These are phyloP conservation scores for Russula griseocarnosa DNA, from an alignment of 768 basidiomycete genomes.

Conservation along the genomic window DNA sequence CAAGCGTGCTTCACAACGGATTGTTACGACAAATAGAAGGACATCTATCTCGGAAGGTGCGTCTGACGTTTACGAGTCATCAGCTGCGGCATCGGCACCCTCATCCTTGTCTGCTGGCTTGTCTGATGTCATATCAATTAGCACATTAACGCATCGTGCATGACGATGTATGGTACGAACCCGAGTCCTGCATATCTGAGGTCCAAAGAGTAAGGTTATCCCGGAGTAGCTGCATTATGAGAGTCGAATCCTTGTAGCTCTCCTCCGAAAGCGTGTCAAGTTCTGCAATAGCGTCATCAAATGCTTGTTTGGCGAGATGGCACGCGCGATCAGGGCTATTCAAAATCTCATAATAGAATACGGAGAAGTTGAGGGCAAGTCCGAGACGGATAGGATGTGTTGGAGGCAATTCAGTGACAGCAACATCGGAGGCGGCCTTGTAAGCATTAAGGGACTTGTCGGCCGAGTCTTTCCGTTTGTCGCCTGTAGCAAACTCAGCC, in stretches of 20 bases:
- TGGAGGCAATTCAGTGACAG: conserved; percentile 89
- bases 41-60: conserved; percentile 17
- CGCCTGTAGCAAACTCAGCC: conserved; percentile 96
- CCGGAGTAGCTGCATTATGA: conserved; percentile 94
- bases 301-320: conserved; percentile 71
- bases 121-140: conserved; percentile 40
- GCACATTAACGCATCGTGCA: neutral
- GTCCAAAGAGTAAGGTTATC: conserved; percentile 99
- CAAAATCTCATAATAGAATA: conserved; percentile 99
- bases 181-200: conserved; percentile 93
- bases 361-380: conserved; percentile 98
- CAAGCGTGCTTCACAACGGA: conserved; percentile 22
- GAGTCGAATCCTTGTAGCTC: conserved; percentile 98
- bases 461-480: conserved; percentile 94
- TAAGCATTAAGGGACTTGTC: conserved; percentile 97
- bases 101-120: conserved; percentile 76
- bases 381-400: conserved; percentile 99
- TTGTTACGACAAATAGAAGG: conserved; percentile 13
- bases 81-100: conserved; percentile 53
- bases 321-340: conserved; percentile 90
- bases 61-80: conserved; percentile 49
- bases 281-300: conserved; percentile 98
- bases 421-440: conserved; percentile 97
- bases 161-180: conserved; percentile 41
- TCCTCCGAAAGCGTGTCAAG: conserved; percentile 98